phyloP scores from a whole-genome alignment of 2,329 filamentous ascomycete genomes.

The Arthrocladium fulminans region DNA sequence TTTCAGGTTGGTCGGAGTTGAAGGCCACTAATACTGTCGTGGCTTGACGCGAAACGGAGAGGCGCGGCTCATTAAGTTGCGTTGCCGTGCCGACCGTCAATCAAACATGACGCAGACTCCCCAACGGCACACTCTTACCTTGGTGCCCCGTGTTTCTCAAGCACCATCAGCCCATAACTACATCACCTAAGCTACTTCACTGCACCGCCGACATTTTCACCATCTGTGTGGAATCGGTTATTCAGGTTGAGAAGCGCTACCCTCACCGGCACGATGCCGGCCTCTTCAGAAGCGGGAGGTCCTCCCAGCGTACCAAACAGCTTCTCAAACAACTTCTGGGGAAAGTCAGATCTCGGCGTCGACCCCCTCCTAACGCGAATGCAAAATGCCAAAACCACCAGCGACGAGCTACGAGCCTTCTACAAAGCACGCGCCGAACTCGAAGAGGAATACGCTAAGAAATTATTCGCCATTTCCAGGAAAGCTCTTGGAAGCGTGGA shows the following conservation, averaged over 20 bases:
- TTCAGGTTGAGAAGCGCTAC: background rate
- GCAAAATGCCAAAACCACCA: slow-evolving; percentile 86
- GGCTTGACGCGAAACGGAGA: too few relatives aligned
- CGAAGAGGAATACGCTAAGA: slow-evolving; percentile 92
- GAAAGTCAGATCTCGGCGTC: slow-evolving; percentile 95
- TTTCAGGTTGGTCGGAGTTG: too few relatives aligned
- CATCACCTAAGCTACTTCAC: background rate
- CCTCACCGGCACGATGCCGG: slow-evolving; percentile 7
- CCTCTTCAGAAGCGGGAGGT: slow-evolving; percentile 9
- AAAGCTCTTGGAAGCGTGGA: slow-evolving; percentile 87
- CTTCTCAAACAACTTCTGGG: slow-evolving; percentile 98
- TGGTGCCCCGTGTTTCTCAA: too few relatives aligned
- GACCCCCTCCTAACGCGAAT: slow-evolving; percentile 85
- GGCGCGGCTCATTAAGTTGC: too few relatives aligned
- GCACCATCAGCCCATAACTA: too few relatives aligned
- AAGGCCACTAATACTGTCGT: too few relatives aligned
- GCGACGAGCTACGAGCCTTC: slow-evolving; percentile 86
- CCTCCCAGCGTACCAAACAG: slow-evolving; percentile 21
- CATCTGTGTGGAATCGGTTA: background rate
- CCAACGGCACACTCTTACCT: too few relatives aligned
- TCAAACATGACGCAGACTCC: too few relatives aligned
- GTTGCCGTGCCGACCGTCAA: too few relatives aligned
- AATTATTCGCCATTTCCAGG: slow-evolving; percentile 72
- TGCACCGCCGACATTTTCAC: background rate
- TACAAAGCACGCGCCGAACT: slow-evolving; percentile 85